These are phyloP conservation scores for Danielia reshetovae DNA, from an alignment of 805 yeast genomes.

Conservation along the genomic window DNA sequence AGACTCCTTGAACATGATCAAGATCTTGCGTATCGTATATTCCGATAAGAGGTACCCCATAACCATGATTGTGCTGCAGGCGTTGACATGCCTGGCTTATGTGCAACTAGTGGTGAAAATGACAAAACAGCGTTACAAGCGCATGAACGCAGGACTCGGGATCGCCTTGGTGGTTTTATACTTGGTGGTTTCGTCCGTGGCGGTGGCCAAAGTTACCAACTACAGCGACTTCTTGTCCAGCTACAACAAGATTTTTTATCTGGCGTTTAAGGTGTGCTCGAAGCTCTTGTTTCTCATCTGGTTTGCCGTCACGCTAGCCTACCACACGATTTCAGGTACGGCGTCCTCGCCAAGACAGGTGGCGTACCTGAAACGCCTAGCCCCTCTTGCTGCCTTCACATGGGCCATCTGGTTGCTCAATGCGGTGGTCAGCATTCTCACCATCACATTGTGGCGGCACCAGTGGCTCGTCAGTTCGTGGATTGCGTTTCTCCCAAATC, in stretches of 20 bases:
- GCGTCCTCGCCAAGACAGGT: slow-evolving; percentile 33
- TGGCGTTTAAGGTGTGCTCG: slow-evolving; percentile 27
- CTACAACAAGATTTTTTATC: slow-evolving; percentile 10
- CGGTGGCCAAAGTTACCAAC: slow-evolving; percentile 2
- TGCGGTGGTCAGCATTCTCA: slow-evolving; percentile 24
- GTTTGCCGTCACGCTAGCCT: slow-evolving; percentile 31
- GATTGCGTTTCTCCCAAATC: slow-evolving; percentile 36
- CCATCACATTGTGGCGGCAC: slow-evolving; percentile 22
- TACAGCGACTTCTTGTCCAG: not conserved
- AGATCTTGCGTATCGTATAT: slow-evolving; percentile 36
- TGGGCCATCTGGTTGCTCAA: slow-evolving; percentile 39
- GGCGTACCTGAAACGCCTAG: slow-evolving; percentile 42
- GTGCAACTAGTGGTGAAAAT: slow-evolving; percentile 41
- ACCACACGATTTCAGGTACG: slow-evolving; percentile 30
- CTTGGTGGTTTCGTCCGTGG: slow-evolving; percentile 11
- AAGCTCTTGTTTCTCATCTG: slow-evolving; percentile 25
- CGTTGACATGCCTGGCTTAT: slow-evolving; percentile 52
- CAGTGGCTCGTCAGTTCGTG: slow-evolving; percentile 48
- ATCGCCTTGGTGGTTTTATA: slow-evolving; percentile 10
- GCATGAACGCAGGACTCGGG: slow-evolving; percentile 22
- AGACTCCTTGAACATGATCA: slow-evolving; percentile 51
- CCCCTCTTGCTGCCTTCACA: slow-evolving; percentile 48
- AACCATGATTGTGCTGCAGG: slow-evolving; percentile 37
- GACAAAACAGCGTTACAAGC: slow-evolving; percentile 22
- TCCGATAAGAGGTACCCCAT: slow-evolving; percentile 34